Evolutionary conservation across 371 early-diverging fungal species (phyloP), one percentile per base, ranked within the genome.

Genomic region (Fennellomyces sp.): DNA sequence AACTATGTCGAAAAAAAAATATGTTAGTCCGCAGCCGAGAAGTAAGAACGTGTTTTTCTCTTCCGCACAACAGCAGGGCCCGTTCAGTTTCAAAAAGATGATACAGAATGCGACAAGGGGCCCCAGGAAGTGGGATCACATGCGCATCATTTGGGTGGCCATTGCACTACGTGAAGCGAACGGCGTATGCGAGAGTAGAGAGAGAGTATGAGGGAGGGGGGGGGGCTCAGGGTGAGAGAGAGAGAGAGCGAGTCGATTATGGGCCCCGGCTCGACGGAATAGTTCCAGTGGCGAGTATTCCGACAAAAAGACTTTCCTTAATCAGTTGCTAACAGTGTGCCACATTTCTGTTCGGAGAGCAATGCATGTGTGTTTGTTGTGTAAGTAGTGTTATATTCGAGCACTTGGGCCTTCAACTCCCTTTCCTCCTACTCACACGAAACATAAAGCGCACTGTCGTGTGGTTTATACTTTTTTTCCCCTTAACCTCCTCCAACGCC

Each of bases 321-420:
- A 27, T 27, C 29, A 57, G 57, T 41, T 35, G 15, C 13, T 26
- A 38, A 54, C 28, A 27, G 27, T 61, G 61, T 61, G 61, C 36
- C 55, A 61, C 61, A 54, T 35, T 55, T 61, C 47, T 28, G 10
- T 51, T 56, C 56, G 56, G 56, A 56, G 56, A 17, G 27, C 41
- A 41, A 26, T 56, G 56, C 56, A 56, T 56, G 56, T 42, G 42
- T 42, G 56, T 60, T 61, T 51, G 48, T 38, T 48, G 54, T 28
- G 10, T 21, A 8, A 4, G n/a, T 19, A 15, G 41, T n/a, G 25
- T 38, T 12, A 28, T 27, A 8, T 29, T 54, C 36, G 11, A n/a
- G 23, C 36, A 26, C 5, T 19, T 29, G 26, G 60, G 28, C 31
- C 19, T 45, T 52, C 41, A 4, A 2, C 12, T 25, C 56, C 15